Evolutionary conservation across 495 filamentous ascomycete genomes (phyloP), one percentile per base, ranked within the genome.

Genomic region (Oidiodendron maius): DNA sequence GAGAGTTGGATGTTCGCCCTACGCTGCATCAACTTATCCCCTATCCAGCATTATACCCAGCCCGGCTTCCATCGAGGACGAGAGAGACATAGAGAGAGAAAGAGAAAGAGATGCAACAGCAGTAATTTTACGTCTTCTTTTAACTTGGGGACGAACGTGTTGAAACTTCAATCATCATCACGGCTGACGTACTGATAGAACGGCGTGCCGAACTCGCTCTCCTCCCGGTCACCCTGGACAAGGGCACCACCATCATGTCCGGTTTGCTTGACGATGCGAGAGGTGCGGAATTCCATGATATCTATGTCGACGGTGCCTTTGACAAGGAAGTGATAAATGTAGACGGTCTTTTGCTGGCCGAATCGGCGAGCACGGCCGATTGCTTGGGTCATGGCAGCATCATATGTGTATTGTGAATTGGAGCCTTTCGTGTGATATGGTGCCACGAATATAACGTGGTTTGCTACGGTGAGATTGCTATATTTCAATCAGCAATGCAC

Each of bases 371-470:
- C 71, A 30, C 89, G 76, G 0, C 87, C 88, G 34, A 82, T 79
- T 0, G 87, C 86, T 56, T 95, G 89, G 0, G 68, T 78, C 69
- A 85, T 82, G 3, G 64, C 65, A 2, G 74, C 67, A 1, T 81
- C 67, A 52, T 82, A 90, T 11, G 74, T 65, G 22, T 80, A 67
- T 40, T 83, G 72, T 1, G 75, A 70, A 22, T n/a, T 25, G 9
- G 35, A 35, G 8, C 24, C 44, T 4, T 67, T 53, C 0, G 74
- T 64, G 2, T 82, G 66, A 1, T 80, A 60, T 1, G 88, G 86
- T 0, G 73, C 75, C 10, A 84, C 63, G 60, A 95, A 91, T 41
- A 94, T 75, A 25, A 91, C 69, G 51, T 93, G 88, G 47, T 87
- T 90, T 0, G 87, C 86, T 32, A 75, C 73, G 40, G 82, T 81